A percentile compares a stretch with the other conserved stretches of the same genome.
Conservation (phyloP, 257 asterid genomes). For the Ajuga chamaepitys region DNA sequence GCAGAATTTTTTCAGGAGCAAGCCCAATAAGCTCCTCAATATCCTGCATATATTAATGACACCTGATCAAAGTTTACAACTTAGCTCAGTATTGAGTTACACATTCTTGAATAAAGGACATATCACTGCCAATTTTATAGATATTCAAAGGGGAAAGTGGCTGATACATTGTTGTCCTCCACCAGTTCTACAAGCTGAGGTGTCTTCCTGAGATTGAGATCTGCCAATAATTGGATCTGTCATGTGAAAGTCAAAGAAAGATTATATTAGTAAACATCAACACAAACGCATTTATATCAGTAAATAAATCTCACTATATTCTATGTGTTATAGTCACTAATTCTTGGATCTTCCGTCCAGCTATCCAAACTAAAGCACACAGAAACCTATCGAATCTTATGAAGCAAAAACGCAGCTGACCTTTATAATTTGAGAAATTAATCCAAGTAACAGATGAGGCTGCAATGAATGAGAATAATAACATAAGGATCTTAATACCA, state of each 20-base stretch:
- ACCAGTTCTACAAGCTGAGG: slow-evolving; percentile 96
- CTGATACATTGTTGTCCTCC: slow-evolving; percentile 77
- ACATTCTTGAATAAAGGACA: neutral
- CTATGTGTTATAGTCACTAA: neutral
- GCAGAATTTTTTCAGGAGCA: slow-evolving; percentile 91
- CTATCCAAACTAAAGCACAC: slow-evolving; percentile 3
- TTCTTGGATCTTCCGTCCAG: neutral
- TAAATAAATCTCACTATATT: slow-evolving; percentile 7
- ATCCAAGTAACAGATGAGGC: slow-evolving; percentile 95
- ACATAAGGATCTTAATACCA: slow-evolving; percentile 1
- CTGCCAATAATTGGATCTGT: slow-evolving; percentile 94
- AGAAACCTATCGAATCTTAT: neutral
- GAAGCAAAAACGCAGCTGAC: slow-evolving; percentile 37
- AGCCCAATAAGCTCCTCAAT: slow-evolving; percentile 95
- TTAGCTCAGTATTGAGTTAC: slow-evolving; percentile 16
- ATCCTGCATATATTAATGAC: slow-evolving; percentile 55
- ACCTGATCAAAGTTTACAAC: slow-evolving; percentile 24
- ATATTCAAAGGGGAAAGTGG: slow-evolving; percentile 12
- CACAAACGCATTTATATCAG: slow-evolving; percentile 12
- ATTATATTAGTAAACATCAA: slow-evolving; percentile 16
- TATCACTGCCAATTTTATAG: neutral
- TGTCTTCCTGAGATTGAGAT: slow-evolving; percentile 96
- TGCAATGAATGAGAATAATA: slow-evolving; percentile 30
- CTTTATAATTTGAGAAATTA: slow-evolving; percentile 96
- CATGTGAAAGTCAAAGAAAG: slow-evolving; percentile 18